These are phyloP conservation scores for Kregervanrija pseudodelftensis DNA, from an alignment of 805 yeast species.

Conservation along the genomic window DNA sequence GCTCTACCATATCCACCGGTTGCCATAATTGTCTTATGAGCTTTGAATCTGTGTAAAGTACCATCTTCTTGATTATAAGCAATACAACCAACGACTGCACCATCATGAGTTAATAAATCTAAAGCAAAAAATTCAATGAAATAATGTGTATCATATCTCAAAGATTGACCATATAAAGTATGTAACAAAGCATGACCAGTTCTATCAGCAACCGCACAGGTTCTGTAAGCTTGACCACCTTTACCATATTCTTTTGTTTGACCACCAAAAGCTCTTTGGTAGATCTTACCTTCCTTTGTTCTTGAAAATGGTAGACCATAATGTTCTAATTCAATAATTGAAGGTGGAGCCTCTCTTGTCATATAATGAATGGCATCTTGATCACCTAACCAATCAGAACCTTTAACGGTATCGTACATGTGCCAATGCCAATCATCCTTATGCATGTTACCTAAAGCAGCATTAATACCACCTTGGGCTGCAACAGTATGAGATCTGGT, in stretches of 20 bases:
- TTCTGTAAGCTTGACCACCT: constrained; percentile 99
- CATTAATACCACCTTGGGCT: constrained; percentile 99
- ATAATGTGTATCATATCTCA: constrained; percentile 95
- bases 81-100: constrained; percentile 92
- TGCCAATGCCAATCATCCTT: constrained; percentile 99
- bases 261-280: constrained; percentile 99
- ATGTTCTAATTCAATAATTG: constrained; percentile 95
- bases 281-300: constrained; percentile 92
- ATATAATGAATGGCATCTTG: constrained; percentile 98
- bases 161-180: constrained; percentile 91
- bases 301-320: constrained; percentile 98
- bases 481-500: constrained; percentile 99
- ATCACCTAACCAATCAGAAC: constrained; percentile 99
- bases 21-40: constrained; percentile 93
- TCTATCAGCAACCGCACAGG: constrained; percentile 99
- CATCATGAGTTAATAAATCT: constrained; percentile 91
- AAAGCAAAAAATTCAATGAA: constrained; percentile 95
- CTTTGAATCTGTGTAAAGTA: constrained; percentile 94
- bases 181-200: constrained; percentile 97
- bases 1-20: constrained; percentile 99
- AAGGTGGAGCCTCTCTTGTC: constrained; percentile 96
- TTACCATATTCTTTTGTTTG: constrained; percentile 93
- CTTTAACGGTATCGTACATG: constrained; percentile 98
- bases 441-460: constrained; percentile 98
- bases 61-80: constrained; percentile 99